phyloP scores from a whole-genome alignment of 1,284 basidiomycete species.

The Pascua sp. region DNA sequence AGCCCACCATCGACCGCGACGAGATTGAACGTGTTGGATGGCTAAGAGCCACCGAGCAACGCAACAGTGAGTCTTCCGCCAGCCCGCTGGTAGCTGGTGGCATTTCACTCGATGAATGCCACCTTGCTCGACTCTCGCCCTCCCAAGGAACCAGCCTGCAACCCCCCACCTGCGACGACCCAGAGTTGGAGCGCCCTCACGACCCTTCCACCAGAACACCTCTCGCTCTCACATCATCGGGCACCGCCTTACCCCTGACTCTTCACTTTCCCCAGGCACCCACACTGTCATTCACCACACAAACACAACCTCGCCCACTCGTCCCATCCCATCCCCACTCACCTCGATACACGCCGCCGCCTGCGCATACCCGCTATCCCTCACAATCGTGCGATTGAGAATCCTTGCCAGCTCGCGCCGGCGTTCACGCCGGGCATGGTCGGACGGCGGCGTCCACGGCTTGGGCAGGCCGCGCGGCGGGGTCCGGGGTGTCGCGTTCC shows the following conservation, averaged over 20 bases:
- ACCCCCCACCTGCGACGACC: too few relatives aligned
- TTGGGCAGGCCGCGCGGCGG: constrained; percentile 9
- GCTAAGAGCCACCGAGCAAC: too few relatives aligned
- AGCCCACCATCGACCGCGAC: neutral
- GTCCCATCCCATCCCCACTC: constrained; percentile 15
- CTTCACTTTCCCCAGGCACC: neutral
- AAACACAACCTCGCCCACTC: neutral
- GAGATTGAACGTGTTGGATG: neutral
- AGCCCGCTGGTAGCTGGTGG: neutral
- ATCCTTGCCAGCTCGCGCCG: constrained; percentile 30
- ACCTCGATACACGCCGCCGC: constrained; percentile 42
- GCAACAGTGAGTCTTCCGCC: neutral
- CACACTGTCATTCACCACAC: neutral
- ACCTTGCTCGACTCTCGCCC: too few relatives aligned
- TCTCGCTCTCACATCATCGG: too few relatives aligned
- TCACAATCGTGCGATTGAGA: constrained; percentile 39
- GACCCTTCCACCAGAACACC: too few relatives aligned
- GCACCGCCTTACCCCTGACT: too few relatives aligned
- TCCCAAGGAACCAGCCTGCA: too few relatives aligned
- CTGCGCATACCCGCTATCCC: constrained; percentile 40
- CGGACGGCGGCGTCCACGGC: constrained; percentile 12
- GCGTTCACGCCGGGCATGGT: constrained; percentile 25
- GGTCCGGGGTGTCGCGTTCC: neutral
- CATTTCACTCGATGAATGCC: neutral
- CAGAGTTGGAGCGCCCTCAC: too few relatives aligned